Base-by-base conservation (phyloP, 116 monocot genomes). In the Posidonia oceanica region DNA sequence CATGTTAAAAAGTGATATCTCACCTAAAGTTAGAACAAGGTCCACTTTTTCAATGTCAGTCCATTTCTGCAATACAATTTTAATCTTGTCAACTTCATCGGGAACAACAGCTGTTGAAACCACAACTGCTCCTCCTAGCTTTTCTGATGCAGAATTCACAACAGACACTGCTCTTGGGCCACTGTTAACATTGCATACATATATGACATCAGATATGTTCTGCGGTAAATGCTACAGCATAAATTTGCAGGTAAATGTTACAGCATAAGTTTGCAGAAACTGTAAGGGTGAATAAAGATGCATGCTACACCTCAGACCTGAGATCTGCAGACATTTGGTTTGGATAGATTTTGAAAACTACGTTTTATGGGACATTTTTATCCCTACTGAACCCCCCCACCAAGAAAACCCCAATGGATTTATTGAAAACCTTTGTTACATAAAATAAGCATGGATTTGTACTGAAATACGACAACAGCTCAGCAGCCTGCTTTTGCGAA, bases 91-190 rank as follows among this genome's bases (percentile, higher is more conserved):
- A 18, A 89, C 78, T 74, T 97, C 87, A 74, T 92, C 92, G 65
- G 85, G 82, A 78, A 97, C 97, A 12, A 97, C 89, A 74, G 80
- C 81, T 51, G 85, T 89, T 38, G 82, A 78, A 74, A 87, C 75
- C 38, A 92, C 82, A 74, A 29, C 48, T 54, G 85, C 89, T 76
- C 89, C 89, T 23, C 97, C 97, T 5, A 97, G 67, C 38, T 67
- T 89, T 72, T 92, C 92, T 52, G 89, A 97, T 58, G 77, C 74
- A 69, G 87, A 77, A 69, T 88, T 89, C 68, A 97, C 82, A 62
- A 97, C 92, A 80, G 89, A 89, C 62, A 92, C 23, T 71, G 96
- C 96, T 75, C 87, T 86, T 57, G 96, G 96, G 17, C 89, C 96
- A 67, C 96, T 96, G 75, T 69, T 36, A 40, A 36, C 69, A 70